Conservation (phyloP, 2,329 filamentous ascomycete species). For the Plenodomus lindquistii region DNA sequence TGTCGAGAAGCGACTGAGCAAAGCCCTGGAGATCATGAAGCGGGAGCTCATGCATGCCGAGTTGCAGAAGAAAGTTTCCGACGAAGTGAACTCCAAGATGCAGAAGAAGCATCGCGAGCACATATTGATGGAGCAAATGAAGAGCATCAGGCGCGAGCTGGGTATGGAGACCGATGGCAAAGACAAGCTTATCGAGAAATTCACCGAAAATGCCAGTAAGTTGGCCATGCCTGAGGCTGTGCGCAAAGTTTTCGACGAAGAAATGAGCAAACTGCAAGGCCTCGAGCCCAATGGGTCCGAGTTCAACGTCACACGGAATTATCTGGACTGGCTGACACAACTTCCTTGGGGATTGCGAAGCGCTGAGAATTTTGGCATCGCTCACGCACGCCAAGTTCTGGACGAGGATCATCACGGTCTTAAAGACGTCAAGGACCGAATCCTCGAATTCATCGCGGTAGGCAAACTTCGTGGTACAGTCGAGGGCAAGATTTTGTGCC, state of each 20-base stretch:
- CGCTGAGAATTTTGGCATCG: conserved; percentile 94
- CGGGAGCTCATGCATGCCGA: conserved; percentile 99
- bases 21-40: conserved; percentile 89
- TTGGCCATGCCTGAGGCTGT: conserved; percentile 96
- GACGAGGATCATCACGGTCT: conserved; percentile 97
- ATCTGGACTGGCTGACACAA: conserved; percentile 97
- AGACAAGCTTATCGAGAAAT: conserved; percentile 96
- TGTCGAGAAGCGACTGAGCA: conserved; percentile 88
- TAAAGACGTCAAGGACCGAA: conserved; percentile 98
- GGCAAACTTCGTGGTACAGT: conserved; percentile 96
- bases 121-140: conserved; percentile 99
- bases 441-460: conserved; percentile 96
- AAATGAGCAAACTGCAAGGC: conserved; percentile 94
- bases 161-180: conserved; percentile 98
- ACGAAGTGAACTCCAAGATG: conserved; percentile 97
- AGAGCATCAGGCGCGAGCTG: conserved; percentile 92
- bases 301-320: conserved; percentile 98
- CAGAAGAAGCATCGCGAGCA: conserved; percentile 97
- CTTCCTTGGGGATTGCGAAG: conserved; percentile 97
- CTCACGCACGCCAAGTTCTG: conserved; percentile 84
- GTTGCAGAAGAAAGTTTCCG: conserved; percentile 93
- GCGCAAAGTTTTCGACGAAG: conserved; percentile 96
- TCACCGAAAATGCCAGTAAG: conserved; percentile 92
- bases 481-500: conserved; percentile 97
- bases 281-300: conserved; percentile 95